Base-by-base conservation (phyloP, 2,329 filamentous ascomycete genomes). In the Aureobasidium vineae region DNA sequence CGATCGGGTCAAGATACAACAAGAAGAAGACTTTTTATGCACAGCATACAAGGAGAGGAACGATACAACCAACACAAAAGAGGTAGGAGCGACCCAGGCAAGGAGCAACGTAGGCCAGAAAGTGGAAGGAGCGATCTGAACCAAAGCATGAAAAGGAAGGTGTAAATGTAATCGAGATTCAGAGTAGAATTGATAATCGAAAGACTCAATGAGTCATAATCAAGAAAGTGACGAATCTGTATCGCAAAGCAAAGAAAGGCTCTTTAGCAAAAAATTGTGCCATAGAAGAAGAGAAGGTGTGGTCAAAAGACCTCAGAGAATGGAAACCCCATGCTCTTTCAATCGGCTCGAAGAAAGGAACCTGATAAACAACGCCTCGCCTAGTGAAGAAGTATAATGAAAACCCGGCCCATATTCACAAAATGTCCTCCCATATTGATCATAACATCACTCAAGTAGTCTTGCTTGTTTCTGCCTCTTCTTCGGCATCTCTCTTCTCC, bases 401-500 rank as follows among this genome's bases (percentile, higher is more conserved):
- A 41, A 33, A n/a, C 4, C 15, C 40, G 8, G n/a, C 54, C 40
- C 54, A 45, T 59, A 33, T 45, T 16, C 40, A 61, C 56, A 61
- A 61, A 61, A 33, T 16, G 21, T 49, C 28, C 31, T 8, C 11
- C 40, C 41, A 4, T 47, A 15, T 47, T 36, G 23, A 28, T 54
- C 57, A 49, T 49, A 49, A 36, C 56, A 47, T 45, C 59, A 52
- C 59, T 63, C 45, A 21, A 23, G 8, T 21, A 16, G 54, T 53
- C 60, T 53, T 63, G 41, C 21, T 49, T 47, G 33, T 33, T 7
- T 21, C 28, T 11, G 47, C 63, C 26, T 66, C 53, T 36, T 56
- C 52, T 41, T 60, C 54, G 5, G 26, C 40, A 60, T 66, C 64
- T 23, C 64, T 50, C 23, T 50, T 59, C 43, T 66, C 64, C 33